Percentiles rank a stretch among this genome's conserved stretches.
phyloP scores from a whole-genome alignment of 768 basidiomycete genomes.

The Boletus reticuloceps region DNA sequence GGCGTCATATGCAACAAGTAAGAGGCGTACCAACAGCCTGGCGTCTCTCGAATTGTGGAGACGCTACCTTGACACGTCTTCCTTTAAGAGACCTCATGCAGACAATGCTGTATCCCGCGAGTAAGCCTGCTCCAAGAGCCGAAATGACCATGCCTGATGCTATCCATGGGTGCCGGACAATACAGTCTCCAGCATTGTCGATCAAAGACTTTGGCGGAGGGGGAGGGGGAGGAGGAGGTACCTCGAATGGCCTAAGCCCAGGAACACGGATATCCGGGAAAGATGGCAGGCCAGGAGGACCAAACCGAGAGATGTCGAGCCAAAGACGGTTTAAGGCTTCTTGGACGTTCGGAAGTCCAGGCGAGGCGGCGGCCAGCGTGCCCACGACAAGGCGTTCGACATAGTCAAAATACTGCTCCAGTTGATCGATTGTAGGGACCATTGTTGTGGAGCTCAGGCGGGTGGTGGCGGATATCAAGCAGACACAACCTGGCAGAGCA shows the following conservation, averaged over 20 bases:
- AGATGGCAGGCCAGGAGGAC: conserved; percentile 48
- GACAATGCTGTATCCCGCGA: conserved; percentile 51
- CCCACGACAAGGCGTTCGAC: conserved; percentile 61
- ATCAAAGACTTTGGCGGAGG: conserved; percentile 47
- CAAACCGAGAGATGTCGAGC: conserved; percentile 79
- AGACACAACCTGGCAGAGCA: too few relatives aligned
- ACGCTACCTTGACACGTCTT: conserved; percentile 22
- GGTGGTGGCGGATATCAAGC: not conserved
- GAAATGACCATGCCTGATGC: conserved; percentile 53
- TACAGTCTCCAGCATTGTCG: conserved; percentile 50
- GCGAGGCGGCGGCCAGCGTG: conserved; percentile 53
- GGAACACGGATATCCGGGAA: conserved; percentile 57
- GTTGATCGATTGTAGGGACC: conserved; percentile 53
- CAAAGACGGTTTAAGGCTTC: conserved; percentile 69
- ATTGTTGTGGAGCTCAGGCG: conserved; percentile 14
- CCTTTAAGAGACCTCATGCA: conserved; percentile 22
- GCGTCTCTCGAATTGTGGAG: conserved; percentile 38
- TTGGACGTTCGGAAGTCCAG: conserved; percentile 60
- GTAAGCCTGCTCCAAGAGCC: conserved; percentile 57
- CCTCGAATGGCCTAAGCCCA: conserved; percentile 66
- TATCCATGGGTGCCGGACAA: conserved; percentile 59
- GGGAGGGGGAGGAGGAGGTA: conserved; percentile 62
- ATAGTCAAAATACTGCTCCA: conserved; percentile 68
- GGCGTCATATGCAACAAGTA: not conserved
- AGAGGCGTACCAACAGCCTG: conserved; percentile 42